Base-by-base conservation (phyloP, 345 rosid genomes). In the Euphorbia tirucalli region DNA sequence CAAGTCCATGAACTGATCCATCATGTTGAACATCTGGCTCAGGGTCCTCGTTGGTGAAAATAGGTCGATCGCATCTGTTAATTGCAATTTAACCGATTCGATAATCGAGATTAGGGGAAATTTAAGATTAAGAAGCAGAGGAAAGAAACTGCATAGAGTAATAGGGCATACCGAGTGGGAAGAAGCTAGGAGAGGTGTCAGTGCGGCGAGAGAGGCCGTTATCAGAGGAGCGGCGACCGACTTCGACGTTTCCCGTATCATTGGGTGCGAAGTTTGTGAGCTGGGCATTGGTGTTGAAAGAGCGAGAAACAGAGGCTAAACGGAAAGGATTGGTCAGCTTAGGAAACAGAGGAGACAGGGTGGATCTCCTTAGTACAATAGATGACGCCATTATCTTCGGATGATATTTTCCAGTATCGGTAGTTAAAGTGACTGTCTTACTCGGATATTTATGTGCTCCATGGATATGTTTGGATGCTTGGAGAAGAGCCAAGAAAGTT, bases 11-110 rank as follows among this genome's bases (percentile, higher is more conserved):
- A 87, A 59, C 11, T 80, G 89, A 70, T 88, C 96, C 93, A 90
- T 80, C 32, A 91, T 71, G 75, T 90, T 88, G 77, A 90, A 80
- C 58, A 90, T 82, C 69, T 87, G 91, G 75, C 87, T 82, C 9
- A 92, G 72, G 61, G 87, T 88, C 71, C 92, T 84, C 0, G 85
- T 78, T 13, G 94, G 84, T 0, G 82, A 83, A 30, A 90, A 86
- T 7, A 94, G 88, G 19, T 66, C 78, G 2, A 74, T 16, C 27
- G 16, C 58, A 65, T 66, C 76, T 58, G 64, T 41, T n/a, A 11
- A 24, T 21, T 5, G 35, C 6, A 59, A 19, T 61, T 22, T 1
- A 7, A 55, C 11, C 22, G n/a, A 30, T 1, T 46, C 2, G 11
- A 16, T 15, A 13, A 46, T 46, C 19, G 52, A 46, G 52, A 46